phyloP scores from a whole-genome alignment of 1,284 basidiomycete genomes.

The Cystobasidiaceae sp. region DNA sequence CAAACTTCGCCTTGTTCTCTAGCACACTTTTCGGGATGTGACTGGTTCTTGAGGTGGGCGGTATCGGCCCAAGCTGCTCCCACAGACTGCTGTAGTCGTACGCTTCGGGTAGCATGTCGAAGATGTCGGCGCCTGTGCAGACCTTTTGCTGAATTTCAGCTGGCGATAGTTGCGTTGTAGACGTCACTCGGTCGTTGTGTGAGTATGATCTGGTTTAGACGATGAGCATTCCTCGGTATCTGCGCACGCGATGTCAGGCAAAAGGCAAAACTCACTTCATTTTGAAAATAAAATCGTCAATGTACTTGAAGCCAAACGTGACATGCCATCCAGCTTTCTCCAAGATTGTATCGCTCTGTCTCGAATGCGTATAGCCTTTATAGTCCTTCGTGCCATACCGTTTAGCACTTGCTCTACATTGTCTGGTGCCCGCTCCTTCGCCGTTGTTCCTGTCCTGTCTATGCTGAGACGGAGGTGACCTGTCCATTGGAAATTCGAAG shows the following conservation, averaged over 20 bases:
- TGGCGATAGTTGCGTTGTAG: conserved; percentile 54
- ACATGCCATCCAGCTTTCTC: conserved; percentile 58
- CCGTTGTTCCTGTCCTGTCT: conserved; percentile 25
- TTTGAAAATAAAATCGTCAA: conserved; percentile 59
- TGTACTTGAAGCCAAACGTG: conserved; percentile 56
- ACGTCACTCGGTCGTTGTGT: conserved; percentile 59
- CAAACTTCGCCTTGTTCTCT: background rate
- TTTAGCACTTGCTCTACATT: conserved; percentile 35
- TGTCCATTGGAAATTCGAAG: conserved; percentile 54
- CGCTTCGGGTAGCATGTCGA: conserved; percentile 43
- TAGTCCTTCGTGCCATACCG: conserved; percentile 34
- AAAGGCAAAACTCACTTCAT: conserved; percentile 50
- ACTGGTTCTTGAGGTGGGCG: background rate
- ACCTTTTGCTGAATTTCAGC: conserved; percentile 58
- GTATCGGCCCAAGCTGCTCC: conserved; percentile 15
- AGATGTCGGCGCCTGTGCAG: conserved; percentile 61
- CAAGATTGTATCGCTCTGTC: conserved; percentile 54
- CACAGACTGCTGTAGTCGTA: conserved; percentile 19
- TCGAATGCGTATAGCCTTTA: conserved; percentile 55
- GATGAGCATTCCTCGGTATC: background rate
- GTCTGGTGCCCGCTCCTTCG: conserved; percentile 29
- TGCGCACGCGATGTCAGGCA: too few species aligned
- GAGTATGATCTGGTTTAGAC: conserved; percentile 53
- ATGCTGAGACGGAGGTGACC: background rate
- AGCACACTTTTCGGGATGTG: conserved; percentile 7